Percentiles rank a stretch among this genome's conserved stretches.
Evolutionary conservation across 2,329 filamentous ascomycete genomes (phyloP).

Genomic region (Herpotrichia juniperi): DNA sequence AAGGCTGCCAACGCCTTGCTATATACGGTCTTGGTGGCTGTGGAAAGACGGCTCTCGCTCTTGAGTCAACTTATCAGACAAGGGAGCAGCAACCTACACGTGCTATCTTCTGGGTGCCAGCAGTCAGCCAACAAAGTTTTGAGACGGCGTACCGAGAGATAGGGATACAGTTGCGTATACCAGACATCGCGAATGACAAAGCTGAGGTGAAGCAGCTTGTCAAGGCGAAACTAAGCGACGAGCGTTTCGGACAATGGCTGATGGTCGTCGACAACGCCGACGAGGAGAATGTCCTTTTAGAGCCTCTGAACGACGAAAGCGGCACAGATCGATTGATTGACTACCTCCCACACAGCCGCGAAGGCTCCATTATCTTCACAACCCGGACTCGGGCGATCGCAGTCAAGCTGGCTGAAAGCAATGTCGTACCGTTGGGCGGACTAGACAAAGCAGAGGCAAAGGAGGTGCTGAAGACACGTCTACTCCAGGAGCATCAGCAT

Average conservation of each 20-base stretch:
- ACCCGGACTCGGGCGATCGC: constrained; percentile 17
- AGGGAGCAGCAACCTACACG: constrained; percentile 11
- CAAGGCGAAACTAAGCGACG: constrained; percentile 35
- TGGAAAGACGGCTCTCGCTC: constrained; percentile 39
- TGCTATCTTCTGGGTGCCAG: constrained; percentile 15
- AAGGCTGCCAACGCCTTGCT: constrained; percentile 23
- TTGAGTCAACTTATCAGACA: constrained; percentile 32
- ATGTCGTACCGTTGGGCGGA: constrained; percentile 25
- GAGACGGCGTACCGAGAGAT: constrained; percentile 21
- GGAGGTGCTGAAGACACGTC: constrained; percentile 5
- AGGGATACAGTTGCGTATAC: constrained; percentile 6
- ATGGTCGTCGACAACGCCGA: constrained; percentile 54
- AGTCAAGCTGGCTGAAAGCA: constrained; percentile 10
- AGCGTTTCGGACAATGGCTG: constrained; percentile 42
- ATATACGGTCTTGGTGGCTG: constrained; percentile 36
- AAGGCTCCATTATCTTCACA: constrained; percentile 41
- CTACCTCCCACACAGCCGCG: constrained; percentile 36
- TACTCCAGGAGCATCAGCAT: constrained; percentile 5
- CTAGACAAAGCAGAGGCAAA: constrained; percentile 16
- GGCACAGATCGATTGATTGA: constrained; percentile 16
- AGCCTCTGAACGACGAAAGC: too few species aligned
- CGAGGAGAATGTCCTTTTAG: constrained; percentile 40
- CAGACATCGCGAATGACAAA: constrained; percentile 26
- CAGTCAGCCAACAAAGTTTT: constrained; percentile 18
- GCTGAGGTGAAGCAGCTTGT: constrained; percentile 47